These are phyloP conservation scores for Barnettozyma wickerhamii DNA, from an alignment of 805 yeast genomes.

Conservation along the genomic window DNA sequence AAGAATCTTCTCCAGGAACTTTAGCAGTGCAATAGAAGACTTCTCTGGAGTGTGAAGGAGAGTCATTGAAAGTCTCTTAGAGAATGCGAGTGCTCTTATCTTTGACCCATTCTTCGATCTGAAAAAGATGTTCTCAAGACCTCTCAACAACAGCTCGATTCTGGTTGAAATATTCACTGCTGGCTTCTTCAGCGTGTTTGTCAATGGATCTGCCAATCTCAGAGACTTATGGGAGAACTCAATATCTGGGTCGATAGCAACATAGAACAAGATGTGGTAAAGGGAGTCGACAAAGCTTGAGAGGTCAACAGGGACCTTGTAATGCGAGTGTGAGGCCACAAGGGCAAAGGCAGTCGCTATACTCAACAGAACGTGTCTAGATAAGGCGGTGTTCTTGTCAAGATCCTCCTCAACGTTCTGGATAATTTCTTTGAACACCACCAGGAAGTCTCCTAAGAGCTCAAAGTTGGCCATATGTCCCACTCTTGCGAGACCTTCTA, in stretches of 20 bases:
- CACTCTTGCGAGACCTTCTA: constrained; percentile 87
- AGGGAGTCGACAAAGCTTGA: constrained; percentile 74
- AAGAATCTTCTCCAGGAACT: constrained; percentile 72
- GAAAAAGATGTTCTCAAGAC: constrained; percentile 79
- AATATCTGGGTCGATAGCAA: constrained; percentile 75
- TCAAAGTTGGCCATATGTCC: constrained; percentile 94
- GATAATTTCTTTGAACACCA: constrained; percentile 81
- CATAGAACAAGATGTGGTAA: constrained; percentile 61
- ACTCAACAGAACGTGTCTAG: constrained; percentile 75
- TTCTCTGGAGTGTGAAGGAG: constrained; percentile 82
- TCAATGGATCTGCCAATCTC: constrained; percentile 74
- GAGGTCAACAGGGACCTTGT: constrained; percentile 75
- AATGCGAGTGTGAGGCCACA: constrained; percentile 66
- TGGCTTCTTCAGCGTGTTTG: constrained; percentile 47
- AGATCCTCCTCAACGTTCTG: constrained; percentile 43
- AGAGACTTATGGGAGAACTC: constrained; percentile 82
- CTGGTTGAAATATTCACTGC: constrained; percentile 85
- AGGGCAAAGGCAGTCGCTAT: constrained; percentile 88
- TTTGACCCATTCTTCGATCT: constrained; percentile 64
- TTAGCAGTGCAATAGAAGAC: constrained; percentile 70
- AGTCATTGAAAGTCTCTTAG: constrained; percentile 70
- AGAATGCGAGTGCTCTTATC: constrained; percentile 71
- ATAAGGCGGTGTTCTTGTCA: constrained; percentile 33
- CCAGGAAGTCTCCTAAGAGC: constrained; percentile 86
- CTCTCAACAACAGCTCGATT: constrained; percentile 73